A percentile compares a stretch with the other conserved stretches of the same genome.
phyloP scores from a whole-genome alignment of 345 rosid genomes.

The Brassica juncea region DNA sequence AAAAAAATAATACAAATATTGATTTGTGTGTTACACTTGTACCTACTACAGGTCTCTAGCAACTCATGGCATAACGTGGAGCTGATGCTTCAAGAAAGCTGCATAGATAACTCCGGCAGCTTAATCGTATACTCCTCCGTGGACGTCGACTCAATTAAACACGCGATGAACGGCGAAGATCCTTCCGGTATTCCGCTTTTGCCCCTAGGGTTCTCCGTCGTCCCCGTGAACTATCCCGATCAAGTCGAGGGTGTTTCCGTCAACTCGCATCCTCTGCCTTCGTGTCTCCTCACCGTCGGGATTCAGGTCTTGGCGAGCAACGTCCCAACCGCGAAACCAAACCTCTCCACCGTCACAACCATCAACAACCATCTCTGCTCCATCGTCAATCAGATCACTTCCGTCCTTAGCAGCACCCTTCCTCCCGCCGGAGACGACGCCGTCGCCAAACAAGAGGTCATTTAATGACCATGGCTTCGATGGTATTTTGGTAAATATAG shows the following conservation, averaged over 20 bases:
- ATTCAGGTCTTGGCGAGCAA: constrained; percentile 80
- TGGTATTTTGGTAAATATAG: constrained; percentile 39
- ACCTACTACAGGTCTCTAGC: constrained; percentile 62
- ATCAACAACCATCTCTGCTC: constrained; percentile 70
- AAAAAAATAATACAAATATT: background rate
- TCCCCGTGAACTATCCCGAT: constrained; percentile 43
- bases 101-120: constrained; percentile 80
- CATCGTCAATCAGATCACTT: constrained; percentile 65
- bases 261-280: constrained; percentile 22
- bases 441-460: constrained; percentile 30
- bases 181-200: constrained; percentile 77
- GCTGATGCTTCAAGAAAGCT: constrained; percentile 89
- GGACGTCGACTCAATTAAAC: constrained; percentile 71
- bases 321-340: constrained; percentile 69
- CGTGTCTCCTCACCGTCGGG: constrained; percentile 75
- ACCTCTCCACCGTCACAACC: constrained; percentile 61
- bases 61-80: constrained; percentile 85
- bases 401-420: constrained; percentile 47
- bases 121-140: constrained; percentile 76
- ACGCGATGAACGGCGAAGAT: constrained; percentile 80
- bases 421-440: background rate
- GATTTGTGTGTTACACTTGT: background rate
- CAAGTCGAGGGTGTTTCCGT: constrained; percentile 33
- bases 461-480: background rate
- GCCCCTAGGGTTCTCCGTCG: constrained; percentile 72